Conservation (phyloP, 2,329 filamentous ascomycete species). For the Pseudopyricularia cyperi region DNA sequence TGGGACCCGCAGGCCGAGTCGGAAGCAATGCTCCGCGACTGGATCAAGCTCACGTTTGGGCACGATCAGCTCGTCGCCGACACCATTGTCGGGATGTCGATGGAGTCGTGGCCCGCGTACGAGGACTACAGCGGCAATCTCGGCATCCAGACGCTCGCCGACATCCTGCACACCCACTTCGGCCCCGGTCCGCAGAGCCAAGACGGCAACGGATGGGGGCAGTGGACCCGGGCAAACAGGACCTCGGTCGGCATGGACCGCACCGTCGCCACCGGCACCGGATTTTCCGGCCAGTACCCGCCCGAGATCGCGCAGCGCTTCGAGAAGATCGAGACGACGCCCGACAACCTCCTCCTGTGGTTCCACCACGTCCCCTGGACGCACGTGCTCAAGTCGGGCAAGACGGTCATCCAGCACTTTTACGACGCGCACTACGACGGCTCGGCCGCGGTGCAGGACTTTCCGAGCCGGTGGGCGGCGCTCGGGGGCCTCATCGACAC, state of each 20-base stretch:
- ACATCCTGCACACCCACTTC: conserved; percentile 54
- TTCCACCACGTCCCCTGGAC: conserved; percentile 64
- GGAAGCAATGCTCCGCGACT: conserved; percentile 42
- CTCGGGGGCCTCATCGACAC: conserved; percentile 43
- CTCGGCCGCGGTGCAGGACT: conserved; percentile 46
- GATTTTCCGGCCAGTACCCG: conserved; percentile 53
- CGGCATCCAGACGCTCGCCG: conserved; percentile 54
- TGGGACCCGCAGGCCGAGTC: conserved; percentile 45
- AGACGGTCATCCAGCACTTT: conserved; percentile 48
- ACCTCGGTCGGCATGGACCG: conserved; percentile 56
- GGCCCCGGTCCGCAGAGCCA: conserved; percentile 55
- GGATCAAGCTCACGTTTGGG: conserved; percentile 56
- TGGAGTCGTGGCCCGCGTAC: conserved; percentile 59
- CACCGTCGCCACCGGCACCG: conserved; percentile 54
- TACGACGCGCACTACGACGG: conserved; percentile 41
- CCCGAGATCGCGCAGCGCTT: conserved; percentile 41
- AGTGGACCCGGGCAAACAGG: conserved; percentile 55
- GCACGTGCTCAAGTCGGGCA: conserved; percentile 44
- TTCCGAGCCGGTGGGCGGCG: conserved; percentile 38
- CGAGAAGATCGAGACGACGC: conserved; percentile 49
- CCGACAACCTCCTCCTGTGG: conserved; percentile 57
- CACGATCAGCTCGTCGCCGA: conserved; percentile 38
- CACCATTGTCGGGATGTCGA: conserved; percentile 47
- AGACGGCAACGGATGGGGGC: conserved; percentile 56
- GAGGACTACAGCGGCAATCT: conserved; percentile 61